A percentile compares a stretch with the other conserved stretches of the same genome.
Conservation (phyloP, 1,139 yeast genomes). For the Pichiaceae sp. region DNA sequence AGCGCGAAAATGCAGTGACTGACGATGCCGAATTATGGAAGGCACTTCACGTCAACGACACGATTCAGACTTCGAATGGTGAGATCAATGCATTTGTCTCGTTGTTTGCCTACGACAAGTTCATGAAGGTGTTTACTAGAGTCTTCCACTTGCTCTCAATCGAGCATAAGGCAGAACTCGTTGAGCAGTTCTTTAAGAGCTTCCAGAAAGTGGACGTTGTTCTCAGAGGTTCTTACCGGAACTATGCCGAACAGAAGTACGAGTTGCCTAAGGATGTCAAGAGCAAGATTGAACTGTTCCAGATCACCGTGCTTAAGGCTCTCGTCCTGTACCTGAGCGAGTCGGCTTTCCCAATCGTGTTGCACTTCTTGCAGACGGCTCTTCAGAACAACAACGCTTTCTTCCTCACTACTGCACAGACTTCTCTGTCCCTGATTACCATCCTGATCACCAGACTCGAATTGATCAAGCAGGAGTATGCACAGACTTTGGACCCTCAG, state of each 20-base stretch:
- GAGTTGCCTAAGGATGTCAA: constrained; percentile 47
- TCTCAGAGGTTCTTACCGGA: constrained; percentile 69
- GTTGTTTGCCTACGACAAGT: constrained; percentile 77
- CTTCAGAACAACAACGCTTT: constrained; percentile 64
- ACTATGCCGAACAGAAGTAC: constrained; percentile 32
- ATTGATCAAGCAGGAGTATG: constrained; percentile 77
- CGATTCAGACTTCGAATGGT: constrained; percentile 32
- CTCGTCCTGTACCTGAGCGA: constrained; percentile 81
- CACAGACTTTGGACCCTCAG: constrained; percentile 32
- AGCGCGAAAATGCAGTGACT: constrained; percentile 54
- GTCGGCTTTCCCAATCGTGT: constrained; percentile 71
- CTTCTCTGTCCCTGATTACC: constrained; percentile 82
- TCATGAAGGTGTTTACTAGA: constrained; percentile 83
- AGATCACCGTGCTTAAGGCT: constrained; percentile 76
- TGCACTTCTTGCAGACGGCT: constrained; percentile 69
- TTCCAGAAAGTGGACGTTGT: constrained; percentile 76
- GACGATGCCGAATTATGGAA: constrained; percentile 67
- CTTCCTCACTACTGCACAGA: constrained; percentile 70
- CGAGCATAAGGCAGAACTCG: constrained; percentile 71
- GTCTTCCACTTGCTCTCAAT: constrained; percentile 73
- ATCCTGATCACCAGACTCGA: constrained; percentile 89
- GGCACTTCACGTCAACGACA: constrained; percentile 57
- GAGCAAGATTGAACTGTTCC: constrained; percentile 71
- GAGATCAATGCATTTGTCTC: constrained; percentile 79
- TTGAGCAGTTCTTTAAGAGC: constrained; percentile 75